A percentile compares a stretch with the other conserved stretches of the same genome.
Evolutionary conservation across 2,329 filamentous ascomycete genomes (phyloP).

Genomic region (Colletotrichum sp.): DNA sequence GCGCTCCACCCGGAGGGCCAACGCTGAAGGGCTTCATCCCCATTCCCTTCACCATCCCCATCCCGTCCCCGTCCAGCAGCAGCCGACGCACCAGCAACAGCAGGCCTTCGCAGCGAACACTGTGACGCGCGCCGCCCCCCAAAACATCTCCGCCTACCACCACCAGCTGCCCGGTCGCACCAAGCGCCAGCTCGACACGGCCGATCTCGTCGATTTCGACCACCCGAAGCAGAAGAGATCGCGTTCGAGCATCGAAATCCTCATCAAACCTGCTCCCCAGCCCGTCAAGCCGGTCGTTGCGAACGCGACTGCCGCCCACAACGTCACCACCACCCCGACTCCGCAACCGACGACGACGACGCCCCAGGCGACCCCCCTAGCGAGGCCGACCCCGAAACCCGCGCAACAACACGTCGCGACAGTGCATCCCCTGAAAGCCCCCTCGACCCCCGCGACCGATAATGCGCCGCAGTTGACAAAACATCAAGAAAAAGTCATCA

Average conservation of each 20-base stretch:
- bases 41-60: constrained; percentile 25
- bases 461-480: constrained; percentile 42
- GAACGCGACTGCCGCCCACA: neutral
- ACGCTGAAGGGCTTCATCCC: constrained; percentile 44
- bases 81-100: constrained; percentile 18
- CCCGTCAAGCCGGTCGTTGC: constrained; percentile 25
- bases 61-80: constrained; percentile 20
- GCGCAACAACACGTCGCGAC: constrained; percentile 15
- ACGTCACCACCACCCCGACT: constrained; percentile 11
- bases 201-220: constrained; percentile 47
- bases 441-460: constrained; percentile 25
- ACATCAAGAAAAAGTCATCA: constrained; percentile 62
- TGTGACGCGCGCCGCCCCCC: constrained; percentile 32
- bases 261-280: constrained; percentile 29
- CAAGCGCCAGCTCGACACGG: constrained; percentile 53
- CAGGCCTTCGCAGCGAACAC: constrained; percentile 30
- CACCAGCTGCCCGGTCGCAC: constrained; percentile 41
- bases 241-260: constrained; percentile 59
- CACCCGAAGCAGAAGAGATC: constrained; percentile 52
- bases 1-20: constrained; percentile 51
- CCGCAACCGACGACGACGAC: constrained; percentile 17
- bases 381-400: neutral
- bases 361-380: neutral
- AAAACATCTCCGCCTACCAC: constrained; percentile 35
- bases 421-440: constrained; percentile 19